Base-by-base conservation (phyloP, 148 eudicot species). In the Amaranthus cruentus region DNA sequence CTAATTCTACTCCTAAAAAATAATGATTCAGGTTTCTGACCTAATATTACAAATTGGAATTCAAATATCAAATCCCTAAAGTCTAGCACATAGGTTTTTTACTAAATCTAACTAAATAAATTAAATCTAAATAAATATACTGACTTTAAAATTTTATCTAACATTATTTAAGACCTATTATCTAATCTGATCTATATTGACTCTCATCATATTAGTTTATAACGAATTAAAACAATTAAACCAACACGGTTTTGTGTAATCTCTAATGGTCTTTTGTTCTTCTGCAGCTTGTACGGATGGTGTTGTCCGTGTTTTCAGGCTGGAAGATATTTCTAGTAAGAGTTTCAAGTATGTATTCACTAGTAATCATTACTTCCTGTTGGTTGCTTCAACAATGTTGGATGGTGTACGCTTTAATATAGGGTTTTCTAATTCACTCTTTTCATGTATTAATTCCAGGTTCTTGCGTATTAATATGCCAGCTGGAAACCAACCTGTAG, bases 241-340 rank as follows among this genome's bases (percentile, higher is more conserved):
- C 2, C 67, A 46, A 49, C 8, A 8, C 64, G 58, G 56, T 44
- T 77, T 44, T 61, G 47, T 61, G 47, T 15, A 55, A 69, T 38
- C 50, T 60, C 69, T 79, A 55, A 50, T 51, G 44, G 9, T 18
- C 11, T n/a, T 49, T 13, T 69, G 66, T 69, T 73, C 66, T 74
- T 72, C 62, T 78, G 79, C 92, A 96, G 99, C 97, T 66, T 96
- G 99, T 76, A 91, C 85, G 74, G 99, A 92, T 83, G 97, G 99
- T 18, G 91, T 86, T 61, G 85, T 92, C 51, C 92, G 99, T 75
- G 81, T 96, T 50, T 96, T 96, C 76, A 92, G 83, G 85, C 78
- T 96, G 86, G 99, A 96, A 80, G 97, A 96, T 79, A 90, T 81
- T 73, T 78, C 95, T 48, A 92, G 83, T 77, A 92, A 96, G 87